Evolutionary conservation across 768 basidiomycete species (phyloP).

Genomic region (Epithele typhae): DNA sequence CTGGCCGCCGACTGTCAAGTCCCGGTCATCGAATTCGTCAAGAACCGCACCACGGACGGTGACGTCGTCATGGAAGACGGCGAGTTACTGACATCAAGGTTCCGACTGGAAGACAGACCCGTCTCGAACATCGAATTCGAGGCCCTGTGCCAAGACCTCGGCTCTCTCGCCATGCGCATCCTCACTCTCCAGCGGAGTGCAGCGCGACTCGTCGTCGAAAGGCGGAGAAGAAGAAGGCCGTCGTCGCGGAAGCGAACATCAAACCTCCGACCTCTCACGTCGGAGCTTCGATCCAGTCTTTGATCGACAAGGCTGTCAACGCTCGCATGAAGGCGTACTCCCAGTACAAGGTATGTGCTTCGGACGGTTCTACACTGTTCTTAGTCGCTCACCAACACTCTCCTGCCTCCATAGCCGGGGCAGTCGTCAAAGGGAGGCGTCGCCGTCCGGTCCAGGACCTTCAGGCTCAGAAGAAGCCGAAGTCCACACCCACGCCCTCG

Average conservation of each 20-base stretch:
- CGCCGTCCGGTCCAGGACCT: too few species aligned
- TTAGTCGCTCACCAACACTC: background rate
- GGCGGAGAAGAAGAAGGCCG: constrained; percentile 1
- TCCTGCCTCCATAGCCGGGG: too few species aligned
- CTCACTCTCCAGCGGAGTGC: background rate
- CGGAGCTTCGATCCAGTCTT: constrained; percentile 1
- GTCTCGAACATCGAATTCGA: too few species aligned
- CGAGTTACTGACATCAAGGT: too few species aligned
- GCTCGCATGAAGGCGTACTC: background rate
- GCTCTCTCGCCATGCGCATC: background rate
- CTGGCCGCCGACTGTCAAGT: too few species aligned
- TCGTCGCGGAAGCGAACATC: background rate
- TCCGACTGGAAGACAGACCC: too few species aligned
- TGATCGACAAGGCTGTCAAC: constrained; percentile 2
- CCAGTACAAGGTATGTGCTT: background rate
- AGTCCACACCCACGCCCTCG: too few species aligned
- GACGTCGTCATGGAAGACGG: too few species aligned
- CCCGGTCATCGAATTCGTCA: too few species aligned
- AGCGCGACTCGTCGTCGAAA: background rate
- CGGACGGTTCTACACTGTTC: background rate
- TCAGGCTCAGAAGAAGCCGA: too few species aligned
- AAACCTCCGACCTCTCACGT: background rate
- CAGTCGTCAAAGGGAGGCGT: too few species aligned
- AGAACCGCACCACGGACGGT: too few species aligned
- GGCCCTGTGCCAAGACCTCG: background rate